These are phyloP conservation scores for Suillus variegatus DNA, from an alignment of 768 basidiomycete species.

Conservation along the genomic window DNA sequence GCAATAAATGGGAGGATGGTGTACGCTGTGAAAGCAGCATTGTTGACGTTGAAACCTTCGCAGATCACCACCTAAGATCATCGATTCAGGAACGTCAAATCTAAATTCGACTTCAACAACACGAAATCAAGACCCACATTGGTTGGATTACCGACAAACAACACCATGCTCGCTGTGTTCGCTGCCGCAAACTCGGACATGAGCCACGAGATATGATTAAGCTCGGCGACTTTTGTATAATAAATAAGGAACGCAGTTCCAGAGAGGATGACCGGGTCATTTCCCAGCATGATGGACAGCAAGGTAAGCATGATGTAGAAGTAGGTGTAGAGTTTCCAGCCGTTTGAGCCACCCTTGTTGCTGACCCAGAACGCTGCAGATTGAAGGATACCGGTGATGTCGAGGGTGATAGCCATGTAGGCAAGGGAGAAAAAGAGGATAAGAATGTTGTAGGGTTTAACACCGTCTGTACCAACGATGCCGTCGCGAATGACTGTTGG, in stretches of 20 bases:
- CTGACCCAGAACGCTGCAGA: slow-evolving; percentile 90
- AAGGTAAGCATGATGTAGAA: slow-evolving; percentile 84
- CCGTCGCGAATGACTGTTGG: slow-evolving; percentile 61
- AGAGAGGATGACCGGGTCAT: slow-evolving; percentile 91
- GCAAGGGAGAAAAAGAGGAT: slow-evolving; percentile 90
- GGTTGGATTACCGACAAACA: slow-evolving; percentile 90
- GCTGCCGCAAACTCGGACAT: slow-evolving; percentile 78
- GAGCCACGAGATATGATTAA: slow-evolving; percentile 64
- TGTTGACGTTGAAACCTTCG: slow-evolving; percentile 80
- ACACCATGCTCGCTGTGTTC: slow-evolving; percentile 73
- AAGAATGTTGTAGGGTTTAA: slow-evolving; percentile 91
- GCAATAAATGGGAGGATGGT: slow-evolving; percentile 80
- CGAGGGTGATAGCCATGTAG: slow-evolving; percentile 91
- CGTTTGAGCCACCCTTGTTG: slow-evolving; percentile 72
- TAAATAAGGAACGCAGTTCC: slow-evolving; percentile 91
- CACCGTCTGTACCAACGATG: slow-evolving; percentile 75
- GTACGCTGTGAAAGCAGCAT: slow-evolving; percentile 79
- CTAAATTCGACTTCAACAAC: not conserved
- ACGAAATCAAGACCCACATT: slow-evolving; percentile 46
- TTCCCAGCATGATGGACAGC: slow-evolving; percentile 81
- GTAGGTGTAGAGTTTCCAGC: slow-evolving; percentile 72
- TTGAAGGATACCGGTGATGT: slow-evolving; percentile 84
- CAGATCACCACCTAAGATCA: slow-evolving; percentile 66
- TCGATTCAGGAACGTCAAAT: not conserved
- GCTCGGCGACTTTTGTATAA: slow-evolving; percentile 62